Base-by-base conservation (phyloP, 331 rosid genomes). In the Pyracantha coccinea region DNA sequence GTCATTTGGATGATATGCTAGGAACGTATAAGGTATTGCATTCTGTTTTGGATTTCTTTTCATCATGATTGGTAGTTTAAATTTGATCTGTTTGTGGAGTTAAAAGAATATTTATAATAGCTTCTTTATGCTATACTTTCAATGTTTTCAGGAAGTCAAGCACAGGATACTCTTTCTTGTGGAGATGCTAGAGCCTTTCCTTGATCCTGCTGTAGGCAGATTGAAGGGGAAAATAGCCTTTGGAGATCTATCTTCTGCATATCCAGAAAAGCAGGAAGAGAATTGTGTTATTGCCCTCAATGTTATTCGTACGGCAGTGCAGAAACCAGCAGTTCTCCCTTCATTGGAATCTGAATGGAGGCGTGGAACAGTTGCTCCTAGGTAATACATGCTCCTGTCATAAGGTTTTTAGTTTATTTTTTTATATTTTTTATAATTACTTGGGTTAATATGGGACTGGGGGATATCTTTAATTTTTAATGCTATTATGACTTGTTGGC, bases 311-410 rank as follows among this genome's bases (percentile, higher is more conserved):
- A 82, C 88, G 19, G 98, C 98, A 29, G 96, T 93, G 65, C 86
- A 33, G 75, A 91, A 89, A 79, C 90, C 96, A 8, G 92, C 96
- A 13, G 94, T 93, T 65, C 84, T 93, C 20, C 92, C 92, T 68
- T 93, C 97, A 66, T 69, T 93, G 82, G 98, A 93, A 89, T 88
- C 92, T 65, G 98, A 93, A 77, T 93, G 98, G 98, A 89, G 94
- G 82, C 89, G 82, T 80, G 97, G 96, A 75, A 85, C 89, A n/a
- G 96, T 91, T 68, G 86, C 94, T 78, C 91, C 98, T 57, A 93
- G 98, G 98, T 93, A 88, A 84, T 83, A 69, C 35, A 8, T 59
- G 29, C 54, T 25, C 66, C 24, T 71, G 32, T 28, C 9, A 55
- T 45, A 41, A 15, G 21, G 68, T 44, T 44, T 44, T 44, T 44